These are phyloP conservation scores for Penicillium ochrochloron DNA, from an alignment of 495 filamentous ascomycete species.

Conservation along the genomic window DNA sequence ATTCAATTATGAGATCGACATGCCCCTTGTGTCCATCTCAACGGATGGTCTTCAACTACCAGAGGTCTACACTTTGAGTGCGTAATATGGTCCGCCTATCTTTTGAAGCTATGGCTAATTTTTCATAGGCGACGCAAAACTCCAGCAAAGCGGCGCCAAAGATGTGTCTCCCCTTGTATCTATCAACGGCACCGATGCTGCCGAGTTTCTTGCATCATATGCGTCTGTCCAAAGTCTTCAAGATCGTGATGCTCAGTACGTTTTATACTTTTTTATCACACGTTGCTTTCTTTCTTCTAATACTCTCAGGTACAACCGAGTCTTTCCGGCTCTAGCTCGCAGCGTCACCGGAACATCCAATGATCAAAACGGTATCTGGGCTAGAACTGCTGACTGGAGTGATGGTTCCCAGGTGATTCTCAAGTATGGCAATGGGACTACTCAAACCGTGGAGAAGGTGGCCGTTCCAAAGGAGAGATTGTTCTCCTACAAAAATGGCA, in stretches of 20 bases:
- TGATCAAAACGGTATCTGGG: constrained; percentile 30
- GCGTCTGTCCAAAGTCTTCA: constrained; percentile 30
- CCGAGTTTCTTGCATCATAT: constrained; percentile 29
- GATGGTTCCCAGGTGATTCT: constrained; percentile 27
- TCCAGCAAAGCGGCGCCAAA: constrained; percentile 16
- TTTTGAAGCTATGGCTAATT: constrained; percentile 1
- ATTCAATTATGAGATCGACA: constrained; percentile 27
- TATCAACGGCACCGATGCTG: constrained; percentile 41
- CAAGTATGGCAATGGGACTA: constrained; percentile 30
- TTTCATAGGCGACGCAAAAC: constrained; percentile 27
- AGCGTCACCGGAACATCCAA: constrained; percentile 29
- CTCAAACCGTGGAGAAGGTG: constrained; percentile 22
- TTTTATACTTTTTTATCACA: neutral
- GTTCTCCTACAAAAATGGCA: constrained; percentile 32
- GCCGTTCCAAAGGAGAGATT: constrained; percentile 29
- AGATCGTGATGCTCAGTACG: constrained; percentile 47
- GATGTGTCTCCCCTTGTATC: constrained; percentile 34
- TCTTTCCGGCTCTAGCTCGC: constrained; percentile 32
- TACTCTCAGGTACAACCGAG: constrained; percentile 31
- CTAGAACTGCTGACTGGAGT: constrained; percentile 28
- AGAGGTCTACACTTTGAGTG: constrained; percentile 38
- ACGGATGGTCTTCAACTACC: constrained; percentile 42
- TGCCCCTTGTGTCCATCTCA: constrained; percentile 44
- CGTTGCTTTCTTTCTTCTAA: constrained; percentile 10
- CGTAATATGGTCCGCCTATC: neutral